Conservation (phyloP, 2,329 filamentous ascomycete genomes). For the Lachnellula occidentalis region DNA sequence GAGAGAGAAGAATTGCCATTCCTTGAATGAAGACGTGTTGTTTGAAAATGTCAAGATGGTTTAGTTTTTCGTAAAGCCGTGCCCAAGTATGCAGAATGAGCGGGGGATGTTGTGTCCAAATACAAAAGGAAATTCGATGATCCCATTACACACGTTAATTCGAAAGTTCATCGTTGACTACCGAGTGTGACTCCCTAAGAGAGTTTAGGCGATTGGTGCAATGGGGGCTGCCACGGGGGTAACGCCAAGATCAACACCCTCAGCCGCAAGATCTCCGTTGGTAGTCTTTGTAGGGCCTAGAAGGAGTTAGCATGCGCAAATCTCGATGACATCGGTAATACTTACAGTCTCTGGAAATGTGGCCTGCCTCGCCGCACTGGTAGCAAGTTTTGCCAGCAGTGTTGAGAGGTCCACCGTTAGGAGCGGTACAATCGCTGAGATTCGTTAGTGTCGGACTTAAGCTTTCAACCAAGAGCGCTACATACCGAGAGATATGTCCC, state of each 20-base stretch:
- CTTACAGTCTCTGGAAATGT: conserved; percentile 76
- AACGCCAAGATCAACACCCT: conserved; percentile 28
- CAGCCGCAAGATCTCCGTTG: conserved; percentile 41
- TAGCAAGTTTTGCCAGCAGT: conserved; percentile 98
- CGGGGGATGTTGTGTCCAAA: not conserved
- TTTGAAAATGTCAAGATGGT: conserved; percentile 12
- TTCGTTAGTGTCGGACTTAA: not conserved
- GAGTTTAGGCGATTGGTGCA: conserved; percentile 40
- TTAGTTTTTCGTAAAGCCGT: conserved; percentile 24
- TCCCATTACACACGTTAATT: conserved; percentile 18
- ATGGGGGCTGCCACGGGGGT: conserved; percentile 35
- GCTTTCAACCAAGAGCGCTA: not conserved
- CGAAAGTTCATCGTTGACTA: conserved; percentile 32
- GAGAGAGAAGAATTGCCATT: conserved; percentile 23
- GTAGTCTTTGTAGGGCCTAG: conserved; percentile 61
- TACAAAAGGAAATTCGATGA: conserved; percentile 27
- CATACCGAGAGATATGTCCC: conserved; percentile 41
- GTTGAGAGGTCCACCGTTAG: conserved; percentile 92
- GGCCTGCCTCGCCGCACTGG: conserved; percentile 89
- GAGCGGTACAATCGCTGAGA: conserved; percentile 75
- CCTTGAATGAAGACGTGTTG: conserved; percentile 16
- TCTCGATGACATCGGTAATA: not conserved
- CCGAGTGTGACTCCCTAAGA: conserved; percentile 23
- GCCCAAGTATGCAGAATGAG: conserved; percentile 27
- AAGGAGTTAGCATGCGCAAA: conserved; percentile 34